Evolutionary conservation across 2,329 filamentous ascomycete genomes (phyloP).

Genomic region (Grosmannia penicillata): DNA sequence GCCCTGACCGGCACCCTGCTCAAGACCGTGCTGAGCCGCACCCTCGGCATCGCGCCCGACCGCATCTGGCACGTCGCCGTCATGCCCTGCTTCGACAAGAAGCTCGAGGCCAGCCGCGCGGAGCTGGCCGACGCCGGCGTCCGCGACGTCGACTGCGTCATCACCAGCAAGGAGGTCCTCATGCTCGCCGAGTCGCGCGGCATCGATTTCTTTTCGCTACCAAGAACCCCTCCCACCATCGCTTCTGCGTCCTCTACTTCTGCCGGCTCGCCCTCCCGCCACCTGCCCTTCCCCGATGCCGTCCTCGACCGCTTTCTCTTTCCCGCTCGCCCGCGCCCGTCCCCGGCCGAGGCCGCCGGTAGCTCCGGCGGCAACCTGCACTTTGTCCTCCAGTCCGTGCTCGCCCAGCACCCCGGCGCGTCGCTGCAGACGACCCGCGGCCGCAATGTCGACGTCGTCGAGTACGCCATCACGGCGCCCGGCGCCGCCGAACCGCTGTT

Average conservation of each 20-base stretch:
- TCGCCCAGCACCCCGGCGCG: constrained; percentile 56
- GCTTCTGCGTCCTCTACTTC: not conserved
- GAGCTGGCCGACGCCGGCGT: constrained; percentile 72
- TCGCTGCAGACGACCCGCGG: constrained; percentile 58
- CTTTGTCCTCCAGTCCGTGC: constrained; percentile 65
- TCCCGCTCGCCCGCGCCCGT: constrained; percentile 24
- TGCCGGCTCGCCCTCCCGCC: constrained; percentile 12
- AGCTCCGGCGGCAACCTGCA: constrained; percentile 82
- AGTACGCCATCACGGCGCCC: constrained; percentile 53
- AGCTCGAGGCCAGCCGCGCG: constrained; percentile 84
- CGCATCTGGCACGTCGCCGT: constrained; percentile 89
- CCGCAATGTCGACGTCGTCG: constrained; percentile 80
- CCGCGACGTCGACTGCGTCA: constrained; percentile 92
- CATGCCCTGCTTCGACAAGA: constrained; percentile 99
- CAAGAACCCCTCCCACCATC: constrained; percentile 33
- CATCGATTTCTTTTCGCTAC: constrained; percentile 60
- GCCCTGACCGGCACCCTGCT: constrained; percentile 79
- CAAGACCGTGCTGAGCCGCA: constrained; percentile 69
- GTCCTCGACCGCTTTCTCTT: constrained; percentile 62
- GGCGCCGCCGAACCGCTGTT: constrained; percentile 45
- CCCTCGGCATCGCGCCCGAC: constrained; percentile 55
- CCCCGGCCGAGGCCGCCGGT: constrained; percentile 44
- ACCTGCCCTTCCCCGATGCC: constrained; percentile 53
- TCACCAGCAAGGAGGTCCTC: constrained; percentile 87
- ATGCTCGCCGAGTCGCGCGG: constrained; percentile 73